Conservation (phyloP, 2,329 filamentous ascomycete genomes). For the Sporothrix variecibatus region DNA sequence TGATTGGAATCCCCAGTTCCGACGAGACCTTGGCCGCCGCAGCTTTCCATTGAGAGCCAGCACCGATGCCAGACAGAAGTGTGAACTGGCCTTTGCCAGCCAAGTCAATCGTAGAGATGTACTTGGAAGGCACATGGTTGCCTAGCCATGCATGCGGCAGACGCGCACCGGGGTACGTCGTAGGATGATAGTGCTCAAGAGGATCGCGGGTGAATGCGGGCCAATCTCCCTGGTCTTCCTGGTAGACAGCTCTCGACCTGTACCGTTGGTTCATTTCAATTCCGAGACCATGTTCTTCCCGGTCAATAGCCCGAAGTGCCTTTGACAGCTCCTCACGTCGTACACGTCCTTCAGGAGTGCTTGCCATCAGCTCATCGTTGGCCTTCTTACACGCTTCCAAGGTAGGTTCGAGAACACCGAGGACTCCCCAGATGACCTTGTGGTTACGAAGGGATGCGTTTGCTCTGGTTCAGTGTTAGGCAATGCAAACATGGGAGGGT, state of each 20-base stretch:
- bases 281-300: not conserved
- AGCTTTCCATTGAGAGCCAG: not conserved
- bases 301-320: not conserved
- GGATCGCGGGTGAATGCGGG: not conserved
- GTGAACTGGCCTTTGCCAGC: not conserved
- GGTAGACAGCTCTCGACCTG: not conserved
- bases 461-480: not conserved
- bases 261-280: not conserved
- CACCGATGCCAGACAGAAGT: not conserved
- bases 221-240: not conserved
- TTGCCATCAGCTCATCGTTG: not conserved
- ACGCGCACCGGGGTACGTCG: not conserved
- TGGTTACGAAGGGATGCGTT: not conserved
- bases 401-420: not conserved
- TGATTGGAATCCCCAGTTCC: not conserved
- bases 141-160: not conserved
- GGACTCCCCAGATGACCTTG: not conserved
- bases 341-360: not conserved
- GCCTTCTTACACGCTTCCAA: not conserved
- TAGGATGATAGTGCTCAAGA: not conserved
- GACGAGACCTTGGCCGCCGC: not conserved
- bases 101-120: not conserved
- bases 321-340: not conserved
- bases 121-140: not conserved
- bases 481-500: no score